A percentile compares a stretch with the other conserved stretches of the same genome.
These are phyloP conservation scores for Verticillium tricorpus DNA, from an alignment of 2,329 filamentous ascomycete species.

Conservation along the genomic window DNA sequence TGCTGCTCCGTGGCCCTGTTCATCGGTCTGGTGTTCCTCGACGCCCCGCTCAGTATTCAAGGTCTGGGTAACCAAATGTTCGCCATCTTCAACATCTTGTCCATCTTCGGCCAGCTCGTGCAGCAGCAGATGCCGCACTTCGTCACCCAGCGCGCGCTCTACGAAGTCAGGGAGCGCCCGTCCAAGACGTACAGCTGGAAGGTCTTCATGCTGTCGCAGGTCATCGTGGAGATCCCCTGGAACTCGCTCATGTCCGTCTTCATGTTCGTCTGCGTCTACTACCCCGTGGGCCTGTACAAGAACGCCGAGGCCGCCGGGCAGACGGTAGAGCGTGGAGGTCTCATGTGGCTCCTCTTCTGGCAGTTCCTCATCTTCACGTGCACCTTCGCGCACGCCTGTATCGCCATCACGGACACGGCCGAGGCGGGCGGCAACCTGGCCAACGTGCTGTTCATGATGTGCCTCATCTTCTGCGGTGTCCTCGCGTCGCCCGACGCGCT, in stretches of 20 bases:
- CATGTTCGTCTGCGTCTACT: conserved; percentile 81
- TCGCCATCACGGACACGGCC: conserved; percentile 69
- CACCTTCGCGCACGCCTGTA: conserved; percentile 75
- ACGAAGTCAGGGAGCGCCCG: conserved; percentile 80
- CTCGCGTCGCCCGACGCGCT: conserved; percentile 59
- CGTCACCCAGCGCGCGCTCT: conserved; percentile 73
- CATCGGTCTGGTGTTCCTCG: conserved; percentile 78
- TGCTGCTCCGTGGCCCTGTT: conserved; percentile 65
- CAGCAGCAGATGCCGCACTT: conserved; percentile 86
- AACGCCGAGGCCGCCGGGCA: conserved; percentile 63
- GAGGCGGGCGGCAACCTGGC: conserved; percentile 74
- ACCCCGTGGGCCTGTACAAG: conserved; percentile 70
- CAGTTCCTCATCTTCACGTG: conserved; percentile 75
- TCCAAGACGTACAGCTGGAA: conserved; percentile 84
- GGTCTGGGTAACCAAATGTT: conserved; percentile 86
- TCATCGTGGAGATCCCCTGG: conserved; percentile 82
- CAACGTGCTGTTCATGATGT: conserved; percentile 69
- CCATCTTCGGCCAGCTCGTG: conserved; percentile 74
- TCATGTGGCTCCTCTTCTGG: conserved; percentile 75
- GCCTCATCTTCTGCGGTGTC: conserved; percentile 72
- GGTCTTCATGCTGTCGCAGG: conserved; percentile 78
- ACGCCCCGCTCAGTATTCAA: conserved; percentile 65
- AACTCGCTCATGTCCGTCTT: conserved; percentile 72
- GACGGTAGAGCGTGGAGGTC: conserved; percentile 63
- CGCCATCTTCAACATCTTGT: conserved; percentile 77